Base-by-base conservation (phyloP, 345 rosid genomes). In the Citrus mangshanensis region DNA sequence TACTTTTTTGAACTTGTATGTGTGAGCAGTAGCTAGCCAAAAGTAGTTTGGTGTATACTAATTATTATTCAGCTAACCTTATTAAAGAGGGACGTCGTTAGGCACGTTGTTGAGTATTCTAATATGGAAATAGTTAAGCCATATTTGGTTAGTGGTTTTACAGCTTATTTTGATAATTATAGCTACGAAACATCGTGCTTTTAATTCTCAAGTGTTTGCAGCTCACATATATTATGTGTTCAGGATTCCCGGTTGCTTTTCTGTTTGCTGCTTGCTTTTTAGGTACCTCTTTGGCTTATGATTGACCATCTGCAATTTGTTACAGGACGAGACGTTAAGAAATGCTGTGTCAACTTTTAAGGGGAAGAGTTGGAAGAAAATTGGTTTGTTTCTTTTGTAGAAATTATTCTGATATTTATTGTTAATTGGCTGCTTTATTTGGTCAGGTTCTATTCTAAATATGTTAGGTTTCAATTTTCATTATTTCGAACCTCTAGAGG, bases 301-400 rank as follows among this genome's bases (percentile, higher is more conserved):
- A 35, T 28, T 49, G 37, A 55, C 72, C 19, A 71, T 61, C 21
- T 42, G 63, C 54, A 25, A 76, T 68, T 30, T 37, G 54, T 30
- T 85, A 54, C 93, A 94, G 99, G 98, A 96, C 83, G 98, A 94
- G 86, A 93, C 91, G 62, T 84, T 94, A 84, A 87, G 93, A 83
- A 87, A 68, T 79, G 99, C 99, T 63, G 97, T 94, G 81, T 86
- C 87, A 66, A 82, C 81, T 55, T 89, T 65, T 78, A 92, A 89
- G 59, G 98, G 94, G 80, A 96, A 93, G 86, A 89, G 87, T 83
- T 94, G 98, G 98, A 96, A 93, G 85, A 94, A 89, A 85, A 91
- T 94, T 73, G 99, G 99, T 88, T 71, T 55, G 68, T 58, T 54
- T 79, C 80, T 75, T 77, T 67, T 58, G 78, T 75, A 30, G 21